Base-by-base conservation (phyloP, 495 filamentous ascomycete genomes). In the Lentithecium fluviatile region DNA sequence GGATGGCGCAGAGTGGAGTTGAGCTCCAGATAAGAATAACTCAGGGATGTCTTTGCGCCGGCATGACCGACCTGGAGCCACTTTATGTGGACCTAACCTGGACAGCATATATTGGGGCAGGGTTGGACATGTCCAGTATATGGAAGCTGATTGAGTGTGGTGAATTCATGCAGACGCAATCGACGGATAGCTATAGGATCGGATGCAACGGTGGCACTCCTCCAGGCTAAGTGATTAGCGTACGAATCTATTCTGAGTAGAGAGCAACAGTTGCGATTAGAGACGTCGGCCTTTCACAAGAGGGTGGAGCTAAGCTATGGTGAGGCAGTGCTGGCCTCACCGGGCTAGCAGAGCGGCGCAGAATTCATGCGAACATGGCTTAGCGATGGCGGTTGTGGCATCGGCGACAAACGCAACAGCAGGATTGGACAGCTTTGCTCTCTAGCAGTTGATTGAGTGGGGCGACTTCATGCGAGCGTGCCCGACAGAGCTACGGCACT, bases 171-270 rank as follows among this genome's bases (percentile, higher is more conserved):
- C 40, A 56, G 21, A 56, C 53, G 53, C 37, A 56, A 56, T 56
- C 53, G 53, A 56, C 53, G 37, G 53, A 54, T 54, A 54, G 51
- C 51, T 54, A 54, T 54, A 38, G 51, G 26, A 40, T 54, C 29
- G 29, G 51, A 54, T 54, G 29, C 29, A 56, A 56, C 53, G 36
- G 53, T 38, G 53, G 53, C 53, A 32, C 53, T 56, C 37, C 36
- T 56, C 53, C 20, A 56, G 37, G 52, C 19, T 56, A 25, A 56
- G 52, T 56, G 20, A 56, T 45, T 36, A 56, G 40, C 21, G 52
- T 42, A 52, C 49, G 46, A 15, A 52, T 36, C 24, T 52, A 52
- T 52, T 52, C 49, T 52, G n/a, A 55, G 34, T n/a, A 45, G 52
- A 55, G n/a, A 45, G 20, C n/a, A 55, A 55, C 37, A 34, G 37